Evolutionary conservation across 495 filamentous ascomycete species (phyloP).

Genomic region (Penicilliopsis zonata): DNA sequence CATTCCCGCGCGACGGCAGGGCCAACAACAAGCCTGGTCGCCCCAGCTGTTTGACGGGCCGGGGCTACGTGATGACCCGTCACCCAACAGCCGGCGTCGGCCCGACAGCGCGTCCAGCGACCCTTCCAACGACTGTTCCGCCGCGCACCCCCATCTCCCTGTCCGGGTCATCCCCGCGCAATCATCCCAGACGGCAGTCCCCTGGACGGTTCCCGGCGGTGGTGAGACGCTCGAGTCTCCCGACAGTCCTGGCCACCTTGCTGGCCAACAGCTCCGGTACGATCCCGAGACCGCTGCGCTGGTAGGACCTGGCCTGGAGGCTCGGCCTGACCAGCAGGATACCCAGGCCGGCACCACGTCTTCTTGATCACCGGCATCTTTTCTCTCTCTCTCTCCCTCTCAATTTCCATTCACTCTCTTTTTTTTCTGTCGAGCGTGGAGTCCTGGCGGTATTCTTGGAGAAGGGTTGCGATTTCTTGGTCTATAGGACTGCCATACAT

Average conservation of each 20-base stretch:
- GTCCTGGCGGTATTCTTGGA: no score
- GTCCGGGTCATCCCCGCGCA: slow-evolving; percentile 31
- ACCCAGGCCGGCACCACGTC: no score
- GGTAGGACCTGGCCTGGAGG: slow-evolving; percentile 17
- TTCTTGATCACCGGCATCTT: no score
- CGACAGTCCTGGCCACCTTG: slow-evolving; percentile 7
- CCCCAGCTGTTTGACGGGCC: slow-evolving; percentile 18
- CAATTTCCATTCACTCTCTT: no score
- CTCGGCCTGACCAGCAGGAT: no score
- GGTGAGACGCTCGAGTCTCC: slow-evolving; percentile 14
- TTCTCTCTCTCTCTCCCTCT: no score
- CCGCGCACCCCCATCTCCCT: slow-evolving; percentile 13
- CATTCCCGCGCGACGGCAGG: slow-evolving; percentile 53
- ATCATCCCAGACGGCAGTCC: slow-evolving; percentile 21
- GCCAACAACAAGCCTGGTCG: slow-evolving; percentile 33
- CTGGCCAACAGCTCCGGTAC: slow-evolving; percentile 26
- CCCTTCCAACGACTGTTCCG: slow-evolving; percentile 1
- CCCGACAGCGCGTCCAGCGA: no score
- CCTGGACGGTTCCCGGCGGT: slow-evolving; percentile 24
- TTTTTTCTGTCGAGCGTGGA: no score
- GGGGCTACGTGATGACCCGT: slow-evolving; percentile 3
- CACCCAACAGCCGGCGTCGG: no score
- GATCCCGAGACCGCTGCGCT: slow-evolving; percentile 34
- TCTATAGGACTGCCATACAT: no score
- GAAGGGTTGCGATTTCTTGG: no score